A percentile compares a stretch with the other conserved stretches of the same genome.
phyloP scores from a whole-genome alignment of 2,329 filamentous ascomycete genomes.

The Fusarium nelsonii region DNA sequence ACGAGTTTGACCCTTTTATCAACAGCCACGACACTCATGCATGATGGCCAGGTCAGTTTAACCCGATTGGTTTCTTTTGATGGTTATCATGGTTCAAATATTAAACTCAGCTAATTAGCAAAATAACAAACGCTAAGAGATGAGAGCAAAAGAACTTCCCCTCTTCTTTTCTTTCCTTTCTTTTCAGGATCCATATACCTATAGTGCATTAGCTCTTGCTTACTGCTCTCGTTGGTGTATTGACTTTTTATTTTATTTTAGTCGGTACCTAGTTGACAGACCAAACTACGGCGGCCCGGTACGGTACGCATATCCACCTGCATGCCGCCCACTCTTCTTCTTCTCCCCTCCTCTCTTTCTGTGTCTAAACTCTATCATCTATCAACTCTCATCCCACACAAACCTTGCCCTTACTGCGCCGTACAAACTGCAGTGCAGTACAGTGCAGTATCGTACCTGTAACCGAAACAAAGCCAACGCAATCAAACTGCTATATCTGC shows the following conservation, averaged over 20 bases:
- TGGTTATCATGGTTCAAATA: conserved; percentile 29
- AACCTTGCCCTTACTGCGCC: conserved; percentile 33
- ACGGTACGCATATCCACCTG: conserved; percentile 16
- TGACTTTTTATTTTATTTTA: background rate
- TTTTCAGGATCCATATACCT: background rate
- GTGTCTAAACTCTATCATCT: conserved; percentile 23
- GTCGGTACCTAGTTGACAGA: background rate
- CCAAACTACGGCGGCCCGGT: background rate
- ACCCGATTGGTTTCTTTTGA: conserved; percentile 25
- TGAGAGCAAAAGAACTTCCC: conserved; percentile 1
- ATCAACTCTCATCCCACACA: conserved; percentile 28
- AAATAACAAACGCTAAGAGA: conserved; percentile 1
- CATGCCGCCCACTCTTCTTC: background rate
- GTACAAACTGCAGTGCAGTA: conserved; percentile 9
- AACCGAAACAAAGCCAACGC: conserved; percentile 24
- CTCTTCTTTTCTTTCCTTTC: conserved; percentile 16
- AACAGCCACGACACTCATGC: conserved; percentile 63
- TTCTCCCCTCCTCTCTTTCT: conserved; percentile 8
- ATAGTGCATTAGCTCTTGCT: background rate
- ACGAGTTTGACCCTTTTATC: conserved; percentile 55
- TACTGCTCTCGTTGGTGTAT: background rate
- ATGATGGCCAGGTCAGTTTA: conserved; percentile 43
- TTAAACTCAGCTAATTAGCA: conserved; percentile 13
- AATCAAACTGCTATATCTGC: conserved; percentile 16
- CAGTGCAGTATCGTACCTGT: conserved; percentile 2